phyloP scores from a whole-genome alignment of 805 yeast species.

The Ogataea salicorniae region DNA sequence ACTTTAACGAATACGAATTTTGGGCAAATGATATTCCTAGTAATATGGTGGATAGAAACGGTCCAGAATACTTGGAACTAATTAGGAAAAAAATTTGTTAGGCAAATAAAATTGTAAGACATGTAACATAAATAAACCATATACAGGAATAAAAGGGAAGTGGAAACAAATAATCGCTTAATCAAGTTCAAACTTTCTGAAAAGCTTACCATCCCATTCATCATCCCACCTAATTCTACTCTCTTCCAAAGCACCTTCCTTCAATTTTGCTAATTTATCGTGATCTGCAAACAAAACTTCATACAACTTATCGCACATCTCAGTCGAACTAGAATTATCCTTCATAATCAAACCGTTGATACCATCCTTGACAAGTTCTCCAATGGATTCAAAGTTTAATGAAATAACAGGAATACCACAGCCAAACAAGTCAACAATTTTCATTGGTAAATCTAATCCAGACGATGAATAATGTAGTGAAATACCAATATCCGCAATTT shows the following conservation, averaged over 20 bases:
- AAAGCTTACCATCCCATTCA: slow-evolving; percentile 60
- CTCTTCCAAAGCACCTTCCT: slow-evolving; percentile 69
- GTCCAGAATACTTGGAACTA: slow-evolving; percentile 26
- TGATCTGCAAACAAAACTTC: slow-evolving; percentile 26
- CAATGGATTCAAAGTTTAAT: slow-evolving; percentile 67
- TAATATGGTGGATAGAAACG: slow-evolving; percentile 29
- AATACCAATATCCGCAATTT: slow-evolving; percentile 79
- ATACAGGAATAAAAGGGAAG: background rate
- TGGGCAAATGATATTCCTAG: slow-evolving; percentile 25
- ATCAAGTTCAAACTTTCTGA: slow-evolving; percentile 23
- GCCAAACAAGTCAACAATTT: slow-evolving; percentile 92
- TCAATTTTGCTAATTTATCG: slow-evolving; percentile 35
- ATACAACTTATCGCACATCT: slow-evolving; percentile 37
- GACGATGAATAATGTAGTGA: slow-evolving; percentile 89
- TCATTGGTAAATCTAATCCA: slow-evolving; percentile 96
- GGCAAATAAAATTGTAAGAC: background rate
- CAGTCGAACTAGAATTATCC: slow-evolving; percentile 31
- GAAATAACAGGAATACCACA: slow-evolving; percentile 91
- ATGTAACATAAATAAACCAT: background rate
- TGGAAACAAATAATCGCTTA: background rate
- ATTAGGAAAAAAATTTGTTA: slow-evolving; percentile 12
- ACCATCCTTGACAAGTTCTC: slow-evolving; percentile 66
- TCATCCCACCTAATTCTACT: slow-evolving; percentile 66
- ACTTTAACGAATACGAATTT: slow-evolving; percentile 16
- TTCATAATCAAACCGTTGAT: slow-evolving; percentile 63